A percentile compares a stretch with the other conserved stretches of the same genome.
These are phyloP conservation scores for Lithospermum erythrorhizon DNA, from an alignment of 257 asterid genomes.

Conservation along the genomic window DNA sequence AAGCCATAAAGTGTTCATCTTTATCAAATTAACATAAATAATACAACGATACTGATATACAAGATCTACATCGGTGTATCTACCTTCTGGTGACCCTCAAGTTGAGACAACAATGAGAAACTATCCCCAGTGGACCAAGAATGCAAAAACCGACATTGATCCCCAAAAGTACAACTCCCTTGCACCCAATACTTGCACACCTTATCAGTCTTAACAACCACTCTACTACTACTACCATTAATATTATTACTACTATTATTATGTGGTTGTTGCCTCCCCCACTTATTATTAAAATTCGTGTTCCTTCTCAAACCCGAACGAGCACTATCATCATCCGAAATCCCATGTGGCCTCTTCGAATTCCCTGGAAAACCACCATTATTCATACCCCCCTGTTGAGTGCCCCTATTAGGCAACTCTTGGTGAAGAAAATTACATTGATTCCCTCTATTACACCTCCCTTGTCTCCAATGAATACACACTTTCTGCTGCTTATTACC, in stretches of 20 bases:
- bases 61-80: neutral
- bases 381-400: constrained; percentile 9
- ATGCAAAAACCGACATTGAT: constrained; percentile 72
- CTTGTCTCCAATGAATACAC: constrained; percentile 74
- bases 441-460: constrained; percentile 53
- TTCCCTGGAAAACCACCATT: constrained; percentile 23
- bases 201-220: constrained; percentile 45
- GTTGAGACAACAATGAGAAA: constrained; percentile 56
- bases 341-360: constrained; percentile 60
- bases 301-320: constrained; percentile 60
- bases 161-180: constrained; percentile 69
- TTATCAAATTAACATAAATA: neutral
- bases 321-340: constrained; percentile 39
- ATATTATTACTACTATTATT: constrained; percentile 8
- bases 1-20: constrained; percentile 3
- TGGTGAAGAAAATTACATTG: constrained; percentile 72
- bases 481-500: constrained; percentile 44
- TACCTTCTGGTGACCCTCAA: constrained; percentile 94
- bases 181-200: constrained; percentile 59
- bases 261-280: constrained; percentile 54
- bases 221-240: neutral
- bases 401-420: constrained; percentile 36
- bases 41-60: neutral
- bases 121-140: constrained; percentile 76
- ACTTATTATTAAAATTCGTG: constrained; percentile 48